phyloP scores from a whole-genome alignment of 164 flowering plant species.

The Vitis rupestris region DNA sequence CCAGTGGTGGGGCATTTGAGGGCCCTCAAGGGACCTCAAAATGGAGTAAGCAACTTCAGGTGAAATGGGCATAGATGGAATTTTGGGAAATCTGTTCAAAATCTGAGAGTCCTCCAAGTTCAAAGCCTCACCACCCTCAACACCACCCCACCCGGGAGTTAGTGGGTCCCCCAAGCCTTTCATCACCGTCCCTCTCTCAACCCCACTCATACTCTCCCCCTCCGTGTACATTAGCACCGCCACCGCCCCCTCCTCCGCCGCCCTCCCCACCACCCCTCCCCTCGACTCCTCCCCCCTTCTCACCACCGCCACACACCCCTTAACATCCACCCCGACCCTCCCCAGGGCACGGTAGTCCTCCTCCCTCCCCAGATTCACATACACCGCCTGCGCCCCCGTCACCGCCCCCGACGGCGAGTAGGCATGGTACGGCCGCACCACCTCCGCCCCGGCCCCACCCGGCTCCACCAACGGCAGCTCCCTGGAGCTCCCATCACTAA shows the following conservation, averaged over 20 bases:
- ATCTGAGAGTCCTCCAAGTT: conserved; percentile 47
- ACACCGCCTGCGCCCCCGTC: conserved; percentile 48
- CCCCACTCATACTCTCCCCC: conserved; percentile 14
- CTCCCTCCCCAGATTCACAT: conserved; percentile 64
- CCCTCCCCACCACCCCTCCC: conserved; percentile 54
- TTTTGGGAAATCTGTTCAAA: conserved; percentile 49
- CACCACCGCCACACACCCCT: conserved; percentile 61
- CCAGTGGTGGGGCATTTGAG: conserved; percentile 57
- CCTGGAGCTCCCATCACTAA: conserved; percentile 32
- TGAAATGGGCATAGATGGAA: conserved; percentile 87
- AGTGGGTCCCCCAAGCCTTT: conserved; percentile 86
- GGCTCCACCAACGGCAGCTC: conserved; percentile 29
- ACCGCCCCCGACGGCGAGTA: conserved; percentile 82
- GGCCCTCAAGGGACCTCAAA: conserved; percentile 55
- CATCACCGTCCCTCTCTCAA: conserved; percentile 85
- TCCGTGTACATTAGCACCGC: conserved; percentile 78
- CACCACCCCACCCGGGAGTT: conserved; percentile 85
- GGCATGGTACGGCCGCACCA: conserved; percentile 80
- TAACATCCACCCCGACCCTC: conserved; percentile 57
- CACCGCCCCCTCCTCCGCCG: conserved; percentile 57
- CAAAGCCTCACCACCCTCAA: conserved; percentile 64
- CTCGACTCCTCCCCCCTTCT: conserved; percentile 57
- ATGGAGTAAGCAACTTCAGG: conserved; percentile 51
- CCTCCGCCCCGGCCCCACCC: conserved; percentile 18
- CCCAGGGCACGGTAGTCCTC: conserved; percentile 63